Conservation (phyloP, 768 basidiomycete species). For the Baorangia bicolor region DNA sequence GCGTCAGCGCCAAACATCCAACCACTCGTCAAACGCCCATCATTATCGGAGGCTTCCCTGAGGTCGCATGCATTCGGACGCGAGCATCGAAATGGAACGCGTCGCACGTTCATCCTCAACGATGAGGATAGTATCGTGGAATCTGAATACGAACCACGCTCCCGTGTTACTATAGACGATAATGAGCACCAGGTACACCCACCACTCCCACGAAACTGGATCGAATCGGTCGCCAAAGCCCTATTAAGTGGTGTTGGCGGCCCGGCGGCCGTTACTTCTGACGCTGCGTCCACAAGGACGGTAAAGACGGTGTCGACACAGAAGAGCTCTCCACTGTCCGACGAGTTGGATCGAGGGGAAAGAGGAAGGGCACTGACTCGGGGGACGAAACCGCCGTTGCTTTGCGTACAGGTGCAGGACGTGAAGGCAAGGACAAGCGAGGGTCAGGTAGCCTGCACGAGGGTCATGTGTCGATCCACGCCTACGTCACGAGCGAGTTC, state of each 20-base stretch:
- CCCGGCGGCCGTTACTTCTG: slow-evolving; percentile 30
- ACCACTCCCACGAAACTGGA: slow-evolving; percentile 69
- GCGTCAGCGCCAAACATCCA: slow-evolving; percentile 54
- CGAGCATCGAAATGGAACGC: slow-evolving; percentile 30
- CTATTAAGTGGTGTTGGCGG: slow-evolving; percentile 54
- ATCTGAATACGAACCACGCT: slow-evolving; percentile 16
- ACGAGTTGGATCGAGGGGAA: slow-evolving; percentile 26
- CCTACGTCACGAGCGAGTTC: slow-evolving; percentile 64
- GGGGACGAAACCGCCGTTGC: slow-evolving; percentile 31
- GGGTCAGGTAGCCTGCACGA: slow-evolving; percentile 47
- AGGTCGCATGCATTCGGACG: slow-evolving; percentile 32
- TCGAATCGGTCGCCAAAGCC: slow-evolving; percentile 67
- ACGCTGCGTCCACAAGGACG: slow-evolving; percentile 24
- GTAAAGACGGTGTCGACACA: slow-evolving; percentile 21
- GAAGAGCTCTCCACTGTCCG: slow-evolving; percentile 24
- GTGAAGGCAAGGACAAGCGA: slow-evolving; percentile 26
- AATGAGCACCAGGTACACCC: slow-evolving; percentile 37
- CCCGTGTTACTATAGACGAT: slow-evolving; percentile 33
- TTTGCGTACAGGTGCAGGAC: slow-evolving; percentile 35
- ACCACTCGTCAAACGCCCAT: slow-evolving; percentile 33
- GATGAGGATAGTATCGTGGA: slow-evolving; percentile 28
- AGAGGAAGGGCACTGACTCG: slow-evolving; percentile 12
- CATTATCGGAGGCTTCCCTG: slow-evolving; percentile 31
- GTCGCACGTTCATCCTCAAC: slow-evolving; percentile 33
- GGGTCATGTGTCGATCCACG: slow-evolving; percentile 68